Percentiles rank a stretch among this genome's conserved stretches.
These are phyloP conservation scores for Hypomyces perniciosus DNA, from an alignment of 2,329 filamentous ascomycete species.

Conservation along the genomic window DNA sequence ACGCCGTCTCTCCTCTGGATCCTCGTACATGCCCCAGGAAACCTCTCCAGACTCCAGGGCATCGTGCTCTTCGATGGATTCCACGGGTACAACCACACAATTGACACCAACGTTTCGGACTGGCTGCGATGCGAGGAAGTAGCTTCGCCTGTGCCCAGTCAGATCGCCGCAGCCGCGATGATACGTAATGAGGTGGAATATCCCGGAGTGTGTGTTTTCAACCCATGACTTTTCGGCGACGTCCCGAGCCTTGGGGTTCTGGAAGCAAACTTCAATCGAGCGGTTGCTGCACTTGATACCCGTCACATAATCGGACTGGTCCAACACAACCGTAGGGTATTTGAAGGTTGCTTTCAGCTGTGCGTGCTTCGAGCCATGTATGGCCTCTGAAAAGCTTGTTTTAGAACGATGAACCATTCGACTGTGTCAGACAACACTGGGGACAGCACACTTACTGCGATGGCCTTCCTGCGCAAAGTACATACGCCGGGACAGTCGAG, in stretches of 20 bases:
- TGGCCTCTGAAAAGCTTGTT: not conserved
- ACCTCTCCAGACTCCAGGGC: conserved; percentile 8
- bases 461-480: conserved; percentile 7
- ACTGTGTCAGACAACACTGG: not conserved
- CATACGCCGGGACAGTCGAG: not conserved
- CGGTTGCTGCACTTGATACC: not conserved
- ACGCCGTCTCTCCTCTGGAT: not conserved
- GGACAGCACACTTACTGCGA: not conserved
- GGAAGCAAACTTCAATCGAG: conserved; percentile 1
- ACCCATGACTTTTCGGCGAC: not conserved
- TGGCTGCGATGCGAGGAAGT: conserved; percentile 1
- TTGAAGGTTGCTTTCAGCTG: not conserved
- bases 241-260: not conserved
- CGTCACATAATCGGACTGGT: conserved; percentile 1
- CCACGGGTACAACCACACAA: not conserved
- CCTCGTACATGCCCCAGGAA: conserved; percentile 6
- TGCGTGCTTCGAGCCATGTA: conserved; percentile 5
- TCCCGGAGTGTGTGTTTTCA: not conserved
- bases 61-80: not conserved
- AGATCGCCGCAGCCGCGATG: conserved; percentile 5
- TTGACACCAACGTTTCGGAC: not conserved
- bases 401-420: not conserved
- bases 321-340: conserved; percentile 3
- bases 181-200: not conserved
- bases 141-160: not conserved